Conservation (phyloP, 1,139 yeast genomes). For the Nakaseomyces glabratus region DNA sequence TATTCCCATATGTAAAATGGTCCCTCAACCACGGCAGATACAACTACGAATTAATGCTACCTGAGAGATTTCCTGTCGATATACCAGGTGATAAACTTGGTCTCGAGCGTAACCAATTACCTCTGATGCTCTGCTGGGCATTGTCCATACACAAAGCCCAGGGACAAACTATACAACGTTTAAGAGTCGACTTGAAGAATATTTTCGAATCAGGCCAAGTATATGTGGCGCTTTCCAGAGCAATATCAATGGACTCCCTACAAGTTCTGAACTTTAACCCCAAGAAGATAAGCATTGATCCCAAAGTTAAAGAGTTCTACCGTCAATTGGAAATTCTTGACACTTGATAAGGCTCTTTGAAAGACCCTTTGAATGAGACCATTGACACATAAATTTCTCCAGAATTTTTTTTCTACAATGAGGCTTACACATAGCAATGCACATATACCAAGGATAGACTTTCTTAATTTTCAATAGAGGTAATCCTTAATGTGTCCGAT, state of each 20-base stretch:
- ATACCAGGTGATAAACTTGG: slow-evolving; percentile 27
- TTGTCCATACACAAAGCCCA: slow-evolving; percentile 85
- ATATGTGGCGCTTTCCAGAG: slow-evolving; percentile 86
- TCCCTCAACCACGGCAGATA: slow-evolving; percentile 26
- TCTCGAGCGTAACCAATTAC: slow-evolving; percentile 50
- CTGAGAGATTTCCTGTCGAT: slow-evolving; percentile 28
- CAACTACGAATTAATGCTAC: slow-evolving; percentile 25
- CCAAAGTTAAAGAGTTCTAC: slow-evolving; percentile 61
- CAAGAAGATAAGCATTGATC: slow-evolving; percentile 52
- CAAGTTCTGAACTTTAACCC: slow-evolving; percentile 68
- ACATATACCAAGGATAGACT: no score
- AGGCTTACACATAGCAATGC: no score
- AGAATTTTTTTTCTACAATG: no score
- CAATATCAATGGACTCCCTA: slow-evolving; percentile 61
- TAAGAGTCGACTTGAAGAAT: slow-evolving; percentile 61
- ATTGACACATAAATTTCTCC: no score
- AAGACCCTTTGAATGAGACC: no score
- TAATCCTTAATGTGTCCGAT: no score
- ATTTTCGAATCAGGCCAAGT: slow-evolving; percentile 83
- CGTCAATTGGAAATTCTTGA: no score
- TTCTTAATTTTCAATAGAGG: no score
- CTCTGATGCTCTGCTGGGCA: slow-evolving; percentile 79
- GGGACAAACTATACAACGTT: slow-evolving; percentile 76
- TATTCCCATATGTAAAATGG: slow-evolving; percentile 51
- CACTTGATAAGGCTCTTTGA: no score